phyloP scores from a whole-genome alignment of 2,329 filamentous ascomycete species.

The Talaromyces sp. region DNA sequence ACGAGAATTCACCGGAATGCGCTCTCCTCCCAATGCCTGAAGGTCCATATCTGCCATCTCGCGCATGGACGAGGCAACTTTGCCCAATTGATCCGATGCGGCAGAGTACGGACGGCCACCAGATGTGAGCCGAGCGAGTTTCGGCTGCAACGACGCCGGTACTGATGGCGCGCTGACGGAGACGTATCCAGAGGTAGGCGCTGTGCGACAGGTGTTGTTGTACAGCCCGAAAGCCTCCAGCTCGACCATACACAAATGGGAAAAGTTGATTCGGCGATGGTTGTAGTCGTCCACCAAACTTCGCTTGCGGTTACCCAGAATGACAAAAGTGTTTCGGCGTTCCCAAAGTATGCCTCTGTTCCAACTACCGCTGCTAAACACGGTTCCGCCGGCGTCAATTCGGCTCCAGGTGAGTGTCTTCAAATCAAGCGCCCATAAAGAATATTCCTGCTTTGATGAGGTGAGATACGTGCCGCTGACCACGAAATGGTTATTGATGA shows the following conservation, averaged over 20 bases:
- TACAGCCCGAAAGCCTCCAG: conserved; percentile 95
- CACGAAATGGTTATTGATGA: conserved; percentile 94
- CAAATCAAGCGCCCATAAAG: conserved; percentile 89
- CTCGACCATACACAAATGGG: conserved; percentile 93
- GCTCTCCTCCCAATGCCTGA: conserved; percentile 80
- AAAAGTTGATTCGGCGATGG: conserved; percentile 94
- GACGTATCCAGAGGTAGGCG: conserved; percentile 74
- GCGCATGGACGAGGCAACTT: conserved; percentile 69
- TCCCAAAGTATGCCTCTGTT: conserved; percentile 93
- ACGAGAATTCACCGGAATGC: conserved; percentile 88
- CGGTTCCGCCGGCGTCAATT: conserved; percentile 88
- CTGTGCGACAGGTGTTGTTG: conserved; percentile 78
- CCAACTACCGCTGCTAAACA: conserved; percentile 97
- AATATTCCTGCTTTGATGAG: conserved; percentile 96
- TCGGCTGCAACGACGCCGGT: conserved; percentile 48
- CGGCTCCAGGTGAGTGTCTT: conserved; percentile 86
- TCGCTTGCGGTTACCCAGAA: conserved; percentile 86
- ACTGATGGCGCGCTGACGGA: conserved; percentile 72
- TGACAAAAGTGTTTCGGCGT: conserved; percentile 88
- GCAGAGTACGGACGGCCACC: conserved; percentile 70
- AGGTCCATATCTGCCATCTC: conserved; percentile 97
- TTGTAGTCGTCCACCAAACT: conserved; percentile 98
- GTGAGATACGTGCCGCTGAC: conserved; percentile 97
- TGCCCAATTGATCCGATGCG: conserved; percentile 79
- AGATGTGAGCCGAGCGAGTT: conserved; percentile 50